Conservation (phyloP, 2,329 filamentous ascomycete species). For the Colletotrichum sp. region DNA sequence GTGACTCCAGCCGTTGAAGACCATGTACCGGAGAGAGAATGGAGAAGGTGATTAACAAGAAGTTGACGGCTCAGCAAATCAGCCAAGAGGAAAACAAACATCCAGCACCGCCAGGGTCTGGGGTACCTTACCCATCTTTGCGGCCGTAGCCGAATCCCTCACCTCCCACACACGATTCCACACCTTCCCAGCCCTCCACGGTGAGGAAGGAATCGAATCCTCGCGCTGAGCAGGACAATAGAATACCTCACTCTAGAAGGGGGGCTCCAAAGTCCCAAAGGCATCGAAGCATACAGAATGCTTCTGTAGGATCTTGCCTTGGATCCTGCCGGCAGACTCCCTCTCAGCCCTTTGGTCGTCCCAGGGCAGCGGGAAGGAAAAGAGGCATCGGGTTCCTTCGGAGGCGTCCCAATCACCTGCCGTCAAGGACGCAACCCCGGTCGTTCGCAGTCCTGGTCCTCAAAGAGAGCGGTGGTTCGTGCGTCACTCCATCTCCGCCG, state of each 20-base stretch:
- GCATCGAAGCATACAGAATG: neutral
- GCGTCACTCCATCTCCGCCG: neutral
- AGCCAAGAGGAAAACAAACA: neutral
- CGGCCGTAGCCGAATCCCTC: neutral
- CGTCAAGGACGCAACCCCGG: neutral
- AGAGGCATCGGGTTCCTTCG: neutral
- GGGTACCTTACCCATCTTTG: conserved; percentile 3
- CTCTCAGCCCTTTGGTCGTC: neutral
- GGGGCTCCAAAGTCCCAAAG: neutral
- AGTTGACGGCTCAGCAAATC: neutral
- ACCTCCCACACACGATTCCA: neutral
- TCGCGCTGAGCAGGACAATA: neutral
- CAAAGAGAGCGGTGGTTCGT: neutral
- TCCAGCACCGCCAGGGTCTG: neutral
- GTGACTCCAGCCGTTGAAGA: neutral
- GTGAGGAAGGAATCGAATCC: neutral
- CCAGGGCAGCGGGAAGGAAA: neutral
- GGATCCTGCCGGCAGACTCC: neutral
- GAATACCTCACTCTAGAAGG: neutral
- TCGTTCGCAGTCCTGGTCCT: neutral
- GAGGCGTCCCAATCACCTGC: neutral
- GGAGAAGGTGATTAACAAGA: neutral
- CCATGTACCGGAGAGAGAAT: neutral
- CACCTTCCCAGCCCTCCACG: neutral
- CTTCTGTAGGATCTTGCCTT: neutral